Evolutionary conservation across 176 grass and related monocot genomes (phyloP).

Genomic region (Chloris gayana): DNA sequence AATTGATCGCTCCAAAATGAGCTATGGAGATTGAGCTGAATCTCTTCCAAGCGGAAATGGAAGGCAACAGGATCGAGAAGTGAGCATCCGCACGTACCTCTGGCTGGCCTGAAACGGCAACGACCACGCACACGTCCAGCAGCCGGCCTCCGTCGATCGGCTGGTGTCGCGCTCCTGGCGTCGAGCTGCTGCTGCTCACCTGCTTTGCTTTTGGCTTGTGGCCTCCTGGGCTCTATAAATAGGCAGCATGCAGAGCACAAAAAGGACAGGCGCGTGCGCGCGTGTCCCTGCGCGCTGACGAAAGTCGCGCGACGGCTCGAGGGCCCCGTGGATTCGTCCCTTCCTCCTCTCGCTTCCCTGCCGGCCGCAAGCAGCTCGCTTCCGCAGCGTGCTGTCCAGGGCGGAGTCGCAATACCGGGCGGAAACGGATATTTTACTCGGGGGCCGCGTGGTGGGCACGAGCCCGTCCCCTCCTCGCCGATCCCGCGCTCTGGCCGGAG

Average conservation of each 20-base stretch:
- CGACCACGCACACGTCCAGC: neutral
- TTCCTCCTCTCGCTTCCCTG: neutral
- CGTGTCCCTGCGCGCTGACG: neutral
- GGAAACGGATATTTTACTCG: slow-evolving; percentile 36
- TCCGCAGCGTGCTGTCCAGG: slow-evolving; percentile 13
- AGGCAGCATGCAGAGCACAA: neutral
- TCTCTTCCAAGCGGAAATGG: neutral
- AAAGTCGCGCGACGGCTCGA: slow-evolving; percentile 35
- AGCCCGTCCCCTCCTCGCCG: neutral
- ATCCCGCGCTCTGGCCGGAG: neutral
- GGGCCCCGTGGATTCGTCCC: neutral
- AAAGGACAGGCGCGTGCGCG: neutral
- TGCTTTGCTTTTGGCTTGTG: neutral
- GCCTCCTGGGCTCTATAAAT: slow-evolving; percentile 41
- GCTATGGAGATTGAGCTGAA: neutral
- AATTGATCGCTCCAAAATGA: too few species aligned
- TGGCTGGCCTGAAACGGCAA: slow-evolving; percentile 1
- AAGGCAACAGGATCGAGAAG: neutral
- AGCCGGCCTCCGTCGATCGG: neutral
- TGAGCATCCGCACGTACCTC: slow-evolving; percentile 23
- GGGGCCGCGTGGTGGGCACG: slow-evolving; percentile 47
- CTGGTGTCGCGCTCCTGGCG: neutral
- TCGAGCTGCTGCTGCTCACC: neutral
- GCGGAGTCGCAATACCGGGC: slow-evolving; percentile 36
- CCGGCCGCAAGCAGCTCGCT: neutral